phyloP scores from a whole-genome alignment of 192 early-diverging fungal species.

The Coemansia sp. region DNA sequence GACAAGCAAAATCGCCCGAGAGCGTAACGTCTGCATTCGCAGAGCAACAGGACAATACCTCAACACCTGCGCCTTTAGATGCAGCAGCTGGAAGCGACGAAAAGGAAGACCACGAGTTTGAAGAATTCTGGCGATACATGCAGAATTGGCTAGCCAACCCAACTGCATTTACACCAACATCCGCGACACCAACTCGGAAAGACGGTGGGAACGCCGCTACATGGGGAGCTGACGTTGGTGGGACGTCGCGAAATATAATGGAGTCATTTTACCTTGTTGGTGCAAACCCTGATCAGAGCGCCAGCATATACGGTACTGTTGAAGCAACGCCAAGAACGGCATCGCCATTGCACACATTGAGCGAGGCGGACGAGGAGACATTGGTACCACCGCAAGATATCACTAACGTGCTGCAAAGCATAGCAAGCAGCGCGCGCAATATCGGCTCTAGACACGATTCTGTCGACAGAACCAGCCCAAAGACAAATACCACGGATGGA shows the following conservation, averaged over 20 bases:
- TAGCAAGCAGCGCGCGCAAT: neutral
- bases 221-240: slow-evolving; percentile 2
- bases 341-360: slow-evolving; percentile 21
- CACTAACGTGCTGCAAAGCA: neutral
- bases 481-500: neutral
- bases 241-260: slow-evolving; percentile 29
- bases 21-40: neutral
- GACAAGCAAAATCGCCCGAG: neutral
- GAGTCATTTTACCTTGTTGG: slow-evolving; percentile 56
- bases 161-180: slow-evolving; percentile 38
- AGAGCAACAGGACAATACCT: neutral
- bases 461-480: neutral
- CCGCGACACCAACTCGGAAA: slow-evolving; percentile 6
- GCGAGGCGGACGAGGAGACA: slow-evolving; percentile 23
- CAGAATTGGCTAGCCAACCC: slow-evolving; percentile 53
- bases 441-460: neutral
- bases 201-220: neutral
- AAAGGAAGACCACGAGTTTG: slow-evolving; percentile 43
- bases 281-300: slow-evolving; percentile 30
- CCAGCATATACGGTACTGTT: slow-evolving; percentile 28
- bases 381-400: neutral
- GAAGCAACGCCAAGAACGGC: slow-evolving; percentile 13
- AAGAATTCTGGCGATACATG: slow-evolving; percentile 56
- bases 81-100: slow-evolving; percentile 3
- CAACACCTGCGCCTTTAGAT: neutral